Evolutionary conservation across 2,329 filamentous ascomycete genomes (phyloP), one percentile per base, ranked within the genome.

Genomic region (Triangularia verruculosa): DNA sequence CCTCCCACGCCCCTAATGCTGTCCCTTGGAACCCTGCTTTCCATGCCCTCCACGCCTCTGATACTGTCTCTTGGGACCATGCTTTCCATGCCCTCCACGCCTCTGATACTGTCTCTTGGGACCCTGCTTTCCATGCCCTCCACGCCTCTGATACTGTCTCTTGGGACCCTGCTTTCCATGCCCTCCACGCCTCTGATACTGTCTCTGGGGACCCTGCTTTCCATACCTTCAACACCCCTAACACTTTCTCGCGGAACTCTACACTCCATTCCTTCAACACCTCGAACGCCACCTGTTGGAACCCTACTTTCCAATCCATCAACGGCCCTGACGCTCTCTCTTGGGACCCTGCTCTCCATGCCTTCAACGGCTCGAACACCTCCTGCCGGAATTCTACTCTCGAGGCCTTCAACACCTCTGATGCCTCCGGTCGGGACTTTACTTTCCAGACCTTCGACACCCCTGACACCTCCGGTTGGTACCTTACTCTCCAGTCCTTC

Each of bases 1-100:
- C 39, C 39, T 9, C 20, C 39, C 4, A 47, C 39, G 9, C 39
- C 39, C n/a, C 39, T 58, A 25, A 66, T 64, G 22, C 59, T 64
- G 17, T 64, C 62, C 34, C 62, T 39, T 15, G 61, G 62, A 7
- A 61, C 28, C 13, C 62, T 64, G 12, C 47, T 60, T 43, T 22
- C 20, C 30, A 47, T 47, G 2, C 39, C 39, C 2, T 47, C 39
- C 3, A 47, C 39, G 3, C 39, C 39, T 17, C 39, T 47, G 11
- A 47, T 47, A 9, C 39, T 20, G 2, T 47, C 39, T 20, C 39
- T 17, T 1, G 39, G 62, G 3, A 61, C 28, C 13, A 59, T 64
- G 5, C 47, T 60, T 52, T 22, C 20, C 30, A 47, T 47, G 5
- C 39, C 39, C 3, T 47, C 39, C 3, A 47, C 39, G 3, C 39